Conservation (phyloP, 805 yeast genomes). For the Metschnikowia noctiluminum region DNA sequence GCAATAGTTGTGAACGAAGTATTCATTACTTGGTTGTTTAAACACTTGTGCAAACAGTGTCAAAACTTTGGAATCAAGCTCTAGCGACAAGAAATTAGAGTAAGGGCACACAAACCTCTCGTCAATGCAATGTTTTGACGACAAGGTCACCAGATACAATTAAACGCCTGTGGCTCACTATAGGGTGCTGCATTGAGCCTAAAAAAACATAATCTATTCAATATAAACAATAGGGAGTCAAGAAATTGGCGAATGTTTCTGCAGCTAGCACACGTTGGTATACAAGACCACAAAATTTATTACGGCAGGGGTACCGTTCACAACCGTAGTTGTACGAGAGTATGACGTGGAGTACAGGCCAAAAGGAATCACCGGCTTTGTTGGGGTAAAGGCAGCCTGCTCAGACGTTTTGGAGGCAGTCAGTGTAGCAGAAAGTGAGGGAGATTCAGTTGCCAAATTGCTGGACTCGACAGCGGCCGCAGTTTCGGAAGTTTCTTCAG, state of each 20-base stretch:
- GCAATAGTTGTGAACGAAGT: too few relatives aligned
- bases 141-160: too few relatives aligned
- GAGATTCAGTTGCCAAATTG: not conserved
- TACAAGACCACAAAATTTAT: conserved; percentile 23
- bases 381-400: not conserved
- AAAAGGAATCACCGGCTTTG: conserved; percentile 10
- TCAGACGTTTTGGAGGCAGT: not conserved
- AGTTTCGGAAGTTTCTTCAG: not conserved
- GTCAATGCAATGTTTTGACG: too few relatives aligned
- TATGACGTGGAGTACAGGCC: conserved; percentile 23
- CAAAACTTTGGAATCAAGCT: too few relatives aligned
- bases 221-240: not conserved
- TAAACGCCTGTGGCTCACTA: too few relatives aligned
- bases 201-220: not conserved
- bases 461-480: not conserved
- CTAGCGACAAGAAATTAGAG: too few relatives aligned
- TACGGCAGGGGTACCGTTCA: conserved; percentile 23
- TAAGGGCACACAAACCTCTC: too few relatives aligned
- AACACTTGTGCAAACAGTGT: too few relatives aligned
- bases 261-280: conserved; percentile 21
- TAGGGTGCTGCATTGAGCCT: too few relatives aligned
- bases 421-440: not conserved
- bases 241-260: not conserved
- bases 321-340: conserved; percentile 20
- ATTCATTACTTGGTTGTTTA: too few relatives aligned